These are phyloP conservation scores for Puccinia coronata DNA, from an alignment of 1,284 basidiomycete genomes.

Conservation along the genomic window DNA sequence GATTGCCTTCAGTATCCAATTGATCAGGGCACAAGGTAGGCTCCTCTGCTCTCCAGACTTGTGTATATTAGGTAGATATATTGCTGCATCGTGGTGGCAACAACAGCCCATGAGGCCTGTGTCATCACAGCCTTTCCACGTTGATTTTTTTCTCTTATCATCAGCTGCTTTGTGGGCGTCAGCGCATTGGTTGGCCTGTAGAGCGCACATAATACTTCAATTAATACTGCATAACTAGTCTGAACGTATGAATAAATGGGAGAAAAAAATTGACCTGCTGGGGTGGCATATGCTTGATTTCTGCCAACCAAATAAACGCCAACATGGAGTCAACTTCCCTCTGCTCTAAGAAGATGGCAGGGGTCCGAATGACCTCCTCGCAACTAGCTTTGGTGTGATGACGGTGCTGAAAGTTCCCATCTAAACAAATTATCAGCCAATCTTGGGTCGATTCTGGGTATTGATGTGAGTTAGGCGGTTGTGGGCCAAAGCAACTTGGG, in stretches of 20 bases:
- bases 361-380: background rate
- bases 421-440: background rate
- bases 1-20: background rate
- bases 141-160: constrained; percentile 6
- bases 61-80: background rate
- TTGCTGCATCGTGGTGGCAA: background rate
- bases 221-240: background rate
- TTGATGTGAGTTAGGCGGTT: background rate
- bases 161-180: too few species aligned
- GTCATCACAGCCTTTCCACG: constrained; percentile 28
- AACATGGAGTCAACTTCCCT: background rate
- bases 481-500: constrained; percentile 11
- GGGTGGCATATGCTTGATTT: background rate
- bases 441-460: background rate
- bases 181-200: background rate
- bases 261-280: background rate
- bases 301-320: background rate
- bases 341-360: background rate
- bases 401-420: constrained; percentile 1
- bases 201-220: background rate
- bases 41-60: background rate
- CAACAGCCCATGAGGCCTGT: constrained; percentile 15
- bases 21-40: background rate
- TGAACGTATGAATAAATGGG: background rate
- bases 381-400: background rate